A percentile compares a stretch with the other conserved stretches of the same genome.
phyloP scores from a whole-genome alignment of 805 yeast species.

The Candida nitratophila region DNA sequence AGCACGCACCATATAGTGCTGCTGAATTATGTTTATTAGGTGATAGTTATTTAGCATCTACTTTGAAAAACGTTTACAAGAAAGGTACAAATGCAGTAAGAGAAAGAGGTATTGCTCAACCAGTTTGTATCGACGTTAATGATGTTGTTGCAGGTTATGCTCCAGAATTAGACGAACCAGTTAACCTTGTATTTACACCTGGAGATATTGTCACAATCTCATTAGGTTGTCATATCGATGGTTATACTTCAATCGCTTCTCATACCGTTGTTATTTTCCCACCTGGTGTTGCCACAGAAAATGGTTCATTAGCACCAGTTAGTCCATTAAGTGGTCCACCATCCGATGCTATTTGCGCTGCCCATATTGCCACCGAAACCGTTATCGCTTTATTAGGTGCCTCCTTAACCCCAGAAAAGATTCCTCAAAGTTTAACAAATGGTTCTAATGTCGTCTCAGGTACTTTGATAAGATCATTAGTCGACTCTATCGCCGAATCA shows the following conservation, averaged over 20 bases:
- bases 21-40: conserved; percentile 78
- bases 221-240: conserved; percentile 91
- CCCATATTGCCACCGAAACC: conserved; percentile 84
- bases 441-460: conserved; percentile 49
- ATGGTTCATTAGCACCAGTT: conserved; percentile 39
- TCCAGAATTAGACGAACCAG: conserved; percentile 70
- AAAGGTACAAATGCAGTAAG: conserved; percentile 43
- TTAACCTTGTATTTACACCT: conserved; percentile 40
- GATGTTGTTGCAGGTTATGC: conserved; percentile 73
- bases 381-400: conserved; percentile 71
- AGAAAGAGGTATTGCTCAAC: conserved; percentile 90
- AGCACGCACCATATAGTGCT: conserved; percentile 39
- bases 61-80: conserved; percentile 54
- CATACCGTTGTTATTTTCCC: conserved; percentile 87
- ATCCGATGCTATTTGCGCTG: conserved; percentile 87
- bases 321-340: conserved; percentile 80
- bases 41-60: conserved; percentile 62
- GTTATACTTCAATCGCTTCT: conserved; percentile 80
- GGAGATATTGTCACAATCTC: conserved; percentile 86
- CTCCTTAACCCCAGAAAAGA: conserved; percentile 67
- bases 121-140: conserved; percentile 83
- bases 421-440: conserved; percentile 45
- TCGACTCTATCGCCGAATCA: conserved; percentile 78
- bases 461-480: conserved; percentile 59
- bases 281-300: conserved; percentile 31